These are phyloP conservation scores for Nasturtium officinale DNA, from an alignment of 345 rosid species.

Conservation along the genomic window DNA sequence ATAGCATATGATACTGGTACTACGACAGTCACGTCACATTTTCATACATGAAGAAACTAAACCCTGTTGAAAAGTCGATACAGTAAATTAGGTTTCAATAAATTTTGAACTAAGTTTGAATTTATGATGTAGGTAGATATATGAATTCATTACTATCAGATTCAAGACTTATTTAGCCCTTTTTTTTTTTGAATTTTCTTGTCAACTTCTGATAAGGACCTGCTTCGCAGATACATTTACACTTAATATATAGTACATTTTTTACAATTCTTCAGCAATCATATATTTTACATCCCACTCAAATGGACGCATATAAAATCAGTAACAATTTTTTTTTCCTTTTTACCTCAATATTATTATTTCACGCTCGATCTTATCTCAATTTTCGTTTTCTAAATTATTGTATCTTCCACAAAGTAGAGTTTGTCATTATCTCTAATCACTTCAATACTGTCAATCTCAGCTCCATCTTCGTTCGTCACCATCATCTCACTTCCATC, in stretches of 20 bases:
- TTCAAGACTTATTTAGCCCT: not conserved
- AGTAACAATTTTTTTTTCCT: not conserved
- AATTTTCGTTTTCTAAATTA: slow-evolving; percentile 1
- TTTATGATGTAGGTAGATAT: not conserved
- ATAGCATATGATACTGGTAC: slow-evolving; percentile 40
- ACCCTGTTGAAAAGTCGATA: slow-evolving; percentile 15
- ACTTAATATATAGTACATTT: not conserved
- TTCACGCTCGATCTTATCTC: not conserved
- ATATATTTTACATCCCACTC: slow-evolving; percentile 10
- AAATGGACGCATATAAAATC: slow-evolving; percentile 15
- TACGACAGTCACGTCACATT: slow-evolving; percentile 43
- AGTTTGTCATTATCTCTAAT: slow-evolving; percentile 87
- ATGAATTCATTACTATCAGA: not conserved
- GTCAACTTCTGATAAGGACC: not conserved
- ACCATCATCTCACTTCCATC: slow-evolving; percentile 56
- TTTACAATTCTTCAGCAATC: slow-evolving; percentile 6
- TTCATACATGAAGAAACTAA: slow-evolving; percentile 20
- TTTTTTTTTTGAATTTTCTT: too few relatives aligned
- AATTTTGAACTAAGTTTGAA: not conserved
- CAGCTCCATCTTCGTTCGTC: slow-evolving; percentile 75
- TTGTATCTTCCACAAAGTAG: slow-evolving; percentile 55
- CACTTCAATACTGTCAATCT: slow-evolving; percentile 79
- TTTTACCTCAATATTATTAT: not conserved
- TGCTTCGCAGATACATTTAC: not conserved
- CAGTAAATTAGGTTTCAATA: slow-evolving; percentile 8